Evolutionary conservation across 2,329 filamentous ascomycete genomes (phyloP).

Genomic region (Scolecobasidium constrictum): DNA sequence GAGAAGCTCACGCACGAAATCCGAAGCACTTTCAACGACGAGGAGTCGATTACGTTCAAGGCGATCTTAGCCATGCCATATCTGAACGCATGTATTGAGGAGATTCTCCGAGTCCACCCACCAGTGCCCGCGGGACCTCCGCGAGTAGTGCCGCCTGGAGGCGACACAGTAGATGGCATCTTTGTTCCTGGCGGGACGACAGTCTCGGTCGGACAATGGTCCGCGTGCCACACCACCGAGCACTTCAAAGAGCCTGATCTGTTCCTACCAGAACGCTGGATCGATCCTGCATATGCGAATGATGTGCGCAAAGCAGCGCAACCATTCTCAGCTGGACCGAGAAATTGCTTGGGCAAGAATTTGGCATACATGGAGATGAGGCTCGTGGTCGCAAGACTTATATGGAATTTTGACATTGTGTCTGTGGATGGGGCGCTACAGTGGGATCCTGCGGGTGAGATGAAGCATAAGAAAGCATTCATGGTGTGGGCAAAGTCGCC

Average conservation of each 20-base stretch:
- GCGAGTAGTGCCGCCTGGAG: constrained; percentile 24
- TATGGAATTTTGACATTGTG: constrained; percentile 10
- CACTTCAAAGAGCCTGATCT: background rate
- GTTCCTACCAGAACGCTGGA: constrained; percentile 6
- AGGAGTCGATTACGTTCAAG: constrained; percentile 23
- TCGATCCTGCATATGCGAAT: background rate
- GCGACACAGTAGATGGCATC: constrained; percentile 25
- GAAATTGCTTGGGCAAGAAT: constrained; percentile 13
- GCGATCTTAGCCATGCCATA: constrained; percentile 23
- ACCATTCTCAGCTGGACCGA: constrained; percentile 21
- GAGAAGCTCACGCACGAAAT: constrained; percentile 11
- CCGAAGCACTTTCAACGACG: constrained; percentile 15
- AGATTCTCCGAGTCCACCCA: constrained; percentile 35
- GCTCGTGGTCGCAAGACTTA: constrained; percentile 5
- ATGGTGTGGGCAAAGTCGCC: background rate
- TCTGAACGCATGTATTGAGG: constrained; percentile 35
- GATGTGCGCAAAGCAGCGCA: constrained; percentile 21
- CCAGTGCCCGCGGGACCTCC: constrained; percentile 32
- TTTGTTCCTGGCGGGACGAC: constrained; percentile 14
- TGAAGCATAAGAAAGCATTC: constrained; percentile 1
- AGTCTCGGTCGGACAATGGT: constrained; percentile 16
- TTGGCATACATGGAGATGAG: constrained; percentile 21
- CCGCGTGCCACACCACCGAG: background rate
- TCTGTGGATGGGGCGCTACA: background rate
- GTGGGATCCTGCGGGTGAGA: constrained; percentile 1